Evolutionary conservation across 352 stramenopile species (phyloP), one percentile per base, ranked within the genome.

Genomic region (Paralagenidium karlingii): DNA sequence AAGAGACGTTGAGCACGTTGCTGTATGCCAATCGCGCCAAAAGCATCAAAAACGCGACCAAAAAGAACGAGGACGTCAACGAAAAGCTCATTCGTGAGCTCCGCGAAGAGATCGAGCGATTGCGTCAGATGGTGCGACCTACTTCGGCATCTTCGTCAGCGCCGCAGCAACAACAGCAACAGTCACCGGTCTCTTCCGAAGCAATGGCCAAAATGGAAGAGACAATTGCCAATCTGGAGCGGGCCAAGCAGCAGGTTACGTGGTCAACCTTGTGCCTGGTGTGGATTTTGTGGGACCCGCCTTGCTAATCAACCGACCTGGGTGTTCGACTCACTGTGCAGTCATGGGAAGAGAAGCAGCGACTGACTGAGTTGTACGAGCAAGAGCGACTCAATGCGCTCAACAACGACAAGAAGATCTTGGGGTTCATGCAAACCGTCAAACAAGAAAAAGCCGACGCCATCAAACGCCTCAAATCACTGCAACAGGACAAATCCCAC

Each of bases 21-120:
- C 61, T 95, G 32, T 98, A 97, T 56, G 91, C 82, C 4, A 87
- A 86, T 39, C 79, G 90, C 8, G 90, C 88, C 24, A 97, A 96
- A 56, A 70, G 62, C 5, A 96, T 96, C 47, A 88, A 94, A 57
- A 95, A 95, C 34, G 69, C 58, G 24, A 75, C 80, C 4, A 64
- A 70, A 38, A 79, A 74, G 40, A 96, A 96, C 55, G 79, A 95
- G 51, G 83, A 95, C 40, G 69, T 94, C 22, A 95, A 92, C 45
- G 82, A 95, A 53, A 74, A 78, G 34, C 85, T 95, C 27, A 96
- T 96, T 24, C 67, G 79, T 15, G 82, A 96, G 38, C 53, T 96
- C 7, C 78, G 86, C 16, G 78, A 94, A 40, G 87, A 97, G 47
- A 96, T 96, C 24, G 84, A 96, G 46, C 64, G 68, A 31, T 54